A percentile compares a stretch with the other conserved stretches of the same genome.
Conservation (phyloP, 2,329 filamentous ascomycete species). For the Emmonsiellopsis sp. region DNA sequence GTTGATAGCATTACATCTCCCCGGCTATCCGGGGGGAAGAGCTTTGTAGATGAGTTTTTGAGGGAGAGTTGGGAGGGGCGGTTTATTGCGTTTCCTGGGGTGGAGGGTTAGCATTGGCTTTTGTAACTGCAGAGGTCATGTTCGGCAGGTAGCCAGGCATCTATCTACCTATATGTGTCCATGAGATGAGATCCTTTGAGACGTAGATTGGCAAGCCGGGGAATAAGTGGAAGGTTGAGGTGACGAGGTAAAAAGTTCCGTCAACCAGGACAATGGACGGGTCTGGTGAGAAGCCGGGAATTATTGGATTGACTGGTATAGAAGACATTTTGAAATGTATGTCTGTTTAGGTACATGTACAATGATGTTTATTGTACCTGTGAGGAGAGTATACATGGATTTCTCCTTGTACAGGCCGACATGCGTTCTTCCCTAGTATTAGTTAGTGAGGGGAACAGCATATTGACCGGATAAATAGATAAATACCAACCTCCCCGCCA, state of each 20-base stretch:
- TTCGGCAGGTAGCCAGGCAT: too few species aligned
- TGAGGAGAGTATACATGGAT: too few species aligned
- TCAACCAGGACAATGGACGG: conserved; percentile 38
- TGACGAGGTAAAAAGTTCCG: conserved; percentile 43
- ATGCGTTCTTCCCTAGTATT: too few species aligned
- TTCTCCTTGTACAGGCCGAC: too few species aligned
- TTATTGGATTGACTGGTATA: conserved; percentile 32
- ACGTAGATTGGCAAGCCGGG: conserved; percentile 46
- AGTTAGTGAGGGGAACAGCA: too few species aligned
- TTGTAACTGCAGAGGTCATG: too few species aligned
- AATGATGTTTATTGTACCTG: too few species aligned
- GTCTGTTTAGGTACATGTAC: too few species aligned
- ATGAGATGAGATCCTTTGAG: conserved; percentile 42
- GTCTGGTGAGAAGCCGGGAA: conserved; percentile 44
- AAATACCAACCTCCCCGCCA: too few species aligned
- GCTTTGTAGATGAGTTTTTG: conserved; percentile 9
- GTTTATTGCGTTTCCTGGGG: conserved; percentile 19
- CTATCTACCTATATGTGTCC: conserved; percentile 33
- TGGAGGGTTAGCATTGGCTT: background rate
- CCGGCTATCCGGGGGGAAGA: conserved; percentile 5
- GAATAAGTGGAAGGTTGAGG: conserved; percentile 45
- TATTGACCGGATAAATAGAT: too few species aligned
- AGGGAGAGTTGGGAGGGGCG: conserved; percentile 13
- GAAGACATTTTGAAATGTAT: background rate
- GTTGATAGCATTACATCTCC: conserved; percentile 14